phyloP scores from a whole-genome alignment of 805 yeast species.

The Candida rishiriensis region DNA sequence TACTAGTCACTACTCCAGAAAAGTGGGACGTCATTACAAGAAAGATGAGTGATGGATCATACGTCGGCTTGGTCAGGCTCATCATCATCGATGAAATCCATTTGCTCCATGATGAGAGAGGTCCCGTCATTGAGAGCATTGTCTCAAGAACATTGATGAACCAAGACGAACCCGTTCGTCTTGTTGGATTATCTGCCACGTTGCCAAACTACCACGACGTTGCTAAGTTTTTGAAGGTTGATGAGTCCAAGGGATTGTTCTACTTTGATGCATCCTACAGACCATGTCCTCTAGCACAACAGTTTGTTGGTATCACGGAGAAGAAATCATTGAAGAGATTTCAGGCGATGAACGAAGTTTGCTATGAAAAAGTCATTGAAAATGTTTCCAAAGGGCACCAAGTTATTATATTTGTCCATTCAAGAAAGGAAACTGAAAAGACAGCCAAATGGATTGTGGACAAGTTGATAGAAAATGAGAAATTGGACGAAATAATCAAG shows the following conservation, averaged over 20 bases:
- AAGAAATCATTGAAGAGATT: slow-evolving; percentile 71
- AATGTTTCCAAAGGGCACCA: slow-evolving; percentile 63
- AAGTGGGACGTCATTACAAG: slow-evolving; percentile 96
- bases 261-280: slow-evolving; percentile 80
- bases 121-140: slow-evolving; percentile 87
- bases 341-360: slow-evolving; percentile 85
- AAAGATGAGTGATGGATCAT: slow-evolving; percentile 64
- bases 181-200: slow-evolving; percentile 90
- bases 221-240: slow-evolving; percentile 72
- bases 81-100: slow-evolving; percentile 91
- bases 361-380: slow-evolving; percentile 75
- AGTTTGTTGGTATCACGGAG: slow-evolving; percentile 83
- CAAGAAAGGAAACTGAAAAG: slow-evolving; percentile 84
- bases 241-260: slow-evolving; percentile 55
- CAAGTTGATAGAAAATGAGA: slow-evolving; percentile 52
- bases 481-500: slow-evolving; percentile 37
- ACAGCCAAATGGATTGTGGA: slow-evolving; percentile 75
- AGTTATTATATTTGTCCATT: slow-evolving; percentile 86
- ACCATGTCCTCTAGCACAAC: slow-evolving; percentile 91
- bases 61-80: slow-evolving; percentile 59
- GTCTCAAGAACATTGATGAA: slow-evolving; percentile 67
- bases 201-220: slow-evolving; percentile 87
- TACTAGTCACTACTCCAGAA: slow-evolving; percentile 91
- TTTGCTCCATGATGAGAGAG: slow-evolving; percentile 88
- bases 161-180: slow-evolving; percentile 44